phyloP scores from a whole-genome alignment of 768 basidiomycete genomes.

The Suillus alpinus region DNA sequence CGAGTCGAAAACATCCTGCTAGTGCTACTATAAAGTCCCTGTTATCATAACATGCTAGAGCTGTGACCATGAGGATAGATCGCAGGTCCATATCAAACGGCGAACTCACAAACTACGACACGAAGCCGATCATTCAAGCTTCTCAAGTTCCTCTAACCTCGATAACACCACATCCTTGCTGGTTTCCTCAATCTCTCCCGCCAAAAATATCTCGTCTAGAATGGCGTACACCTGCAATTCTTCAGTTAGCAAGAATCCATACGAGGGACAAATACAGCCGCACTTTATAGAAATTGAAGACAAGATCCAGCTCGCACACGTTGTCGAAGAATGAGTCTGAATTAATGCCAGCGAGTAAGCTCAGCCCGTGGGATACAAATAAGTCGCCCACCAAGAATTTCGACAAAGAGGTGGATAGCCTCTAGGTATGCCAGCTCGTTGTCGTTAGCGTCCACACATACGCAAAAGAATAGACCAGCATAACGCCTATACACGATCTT shows the following conservation, averaged over 20 bases:
- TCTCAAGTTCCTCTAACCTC: constrained; percentile 89
- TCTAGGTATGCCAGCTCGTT: constrained; percentile 97
- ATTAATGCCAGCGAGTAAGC: neutral
- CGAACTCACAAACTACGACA: neutral
- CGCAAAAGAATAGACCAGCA: constrained; percentile 96
- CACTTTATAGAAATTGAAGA: constrained; percentile 99
- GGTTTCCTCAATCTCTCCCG: constrained; percentile 98
- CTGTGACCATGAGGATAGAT: neutral
- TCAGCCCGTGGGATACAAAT: neutral
- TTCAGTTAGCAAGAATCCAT: neutral
- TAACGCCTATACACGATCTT: constrained; percentile 97
- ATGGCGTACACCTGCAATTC: constrained; percentile 86
- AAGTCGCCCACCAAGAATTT: constrained; percentile 76
- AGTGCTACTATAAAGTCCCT: neutral
- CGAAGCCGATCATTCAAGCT: constrained; percentile 62
- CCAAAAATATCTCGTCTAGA: constrained; percentile 96
- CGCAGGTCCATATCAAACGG: neutral
- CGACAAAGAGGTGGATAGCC: constrained; percentile 97
- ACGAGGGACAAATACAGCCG: constrained; percentile 3
- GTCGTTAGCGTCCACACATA: constrained; percentile 97
- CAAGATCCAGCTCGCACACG: constrained; percentile 95
- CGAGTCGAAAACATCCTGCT: neutral
- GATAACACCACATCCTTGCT: constrained; percentile 94
- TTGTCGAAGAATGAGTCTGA: constrained; percentile 98
- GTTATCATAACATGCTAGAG: neutral